phyloP scores from a whole-genome alignment of 208 protist species.

The Leishmania lainsoni region DNA sequence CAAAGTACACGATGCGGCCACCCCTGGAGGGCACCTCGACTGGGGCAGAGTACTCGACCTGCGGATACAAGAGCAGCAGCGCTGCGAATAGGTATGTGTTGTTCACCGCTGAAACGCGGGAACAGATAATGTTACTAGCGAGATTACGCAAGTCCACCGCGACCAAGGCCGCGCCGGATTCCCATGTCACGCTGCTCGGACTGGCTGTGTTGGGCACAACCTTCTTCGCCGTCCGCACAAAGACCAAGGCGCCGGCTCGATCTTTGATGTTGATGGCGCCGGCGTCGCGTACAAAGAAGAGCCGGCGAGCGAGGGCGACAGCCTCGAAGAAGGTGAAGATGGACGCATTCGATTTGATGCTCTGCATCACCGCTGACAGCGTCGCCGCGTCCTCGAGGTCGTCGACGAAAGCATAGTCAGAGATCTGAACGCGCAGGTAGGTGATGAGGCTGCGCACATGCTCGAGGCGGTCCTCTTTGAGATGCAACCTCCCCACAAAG shows the following conservation, averaged over 20 bases:
- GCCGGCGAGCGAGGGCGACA: slow-evolving; percentile 61
- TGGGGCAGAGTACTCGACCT: slow-evolving; percentile 83
- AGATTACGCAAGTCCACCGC: slow-evolving; percentile 67
- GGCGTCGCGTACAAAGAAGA: slow-evolving; percentile 72
- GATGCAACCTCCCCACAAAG: slow-evolving; percentile 46
- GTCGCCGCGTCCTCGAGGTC: slow-evolving; percentile 39
- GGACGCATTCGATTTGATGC: slow-evolving; percentile 57
- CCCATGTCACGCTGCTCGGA: slow-evolving; percentile 65
- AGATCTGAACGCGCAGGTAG: slow-evolving; percentile 74
- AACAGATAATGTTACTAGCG: slow-evolving; percentile 45
- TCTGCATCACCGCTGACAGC: slow-evolving; percentile 37
- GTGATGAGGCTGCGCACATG: slow-evolving; percentile 62
- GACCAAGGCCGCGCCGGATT: slow-evolving; percentile 58
- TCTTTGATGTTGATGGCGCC: slow-evolving; percentile 66
- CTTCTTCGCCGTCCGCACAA: slow-evolving; percentile 88
- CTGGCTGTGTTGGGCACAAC: slow-evolving; percentile 44
- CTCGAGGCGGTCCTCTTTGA: slow-evolving; percentile 63
- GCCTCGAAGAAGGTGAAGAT: slow-evolving; percentile 74
- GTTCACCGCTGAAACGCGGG: slow-evolving; percentile 66
- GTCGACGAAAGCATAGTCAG: slow-evolving; percentile 86
- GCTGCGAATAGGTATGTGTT: slow-evolving; percentile 80
- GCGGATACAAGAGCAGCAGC: slow-evolving; percentile 79
- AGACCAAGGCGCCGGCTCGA: slow-evolving; percentile 71
- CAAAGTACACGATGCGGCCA: slow-evolving; percentile 76
- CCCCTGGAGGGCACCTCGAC: slow-evolving; percentile 49